These are phyloP conservation scores for Leptographium galeiforme DNA, from an alignment of 2,329 filamentous ascomycete species.

Conservation along the genomic window DNA sequence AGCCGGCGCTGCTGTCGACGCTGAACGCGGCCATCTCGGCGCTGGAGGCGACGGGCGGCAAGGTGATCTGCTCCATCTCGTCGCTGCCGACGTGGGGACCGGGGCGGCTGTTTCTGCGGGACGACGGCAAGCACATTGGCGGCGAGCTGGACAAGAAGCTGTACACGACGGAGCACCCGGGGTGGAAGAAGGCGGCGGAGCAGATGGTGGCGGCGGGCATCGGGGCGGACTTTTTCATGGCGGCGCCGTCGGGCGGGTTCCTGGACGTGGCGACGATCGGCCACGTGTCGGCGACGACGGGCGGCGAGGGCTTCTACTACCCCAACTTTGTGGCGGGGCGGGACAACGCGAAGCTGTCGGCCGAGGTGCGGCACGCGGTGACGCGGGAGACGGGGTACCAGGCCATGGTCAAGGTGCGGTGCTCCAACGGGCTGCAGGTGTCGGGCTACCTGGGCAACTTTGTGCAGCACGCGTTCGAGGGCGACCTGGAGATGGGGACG, in stretches of 20 bases:
- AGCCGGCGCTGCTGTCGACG: conserved; percentile 74
- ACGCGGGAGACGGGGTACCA: conserved; percentile 89
- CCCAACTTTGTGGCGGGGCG: conserved; percentile 86
- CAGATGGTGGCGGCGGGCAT: conserved; percentile 81
- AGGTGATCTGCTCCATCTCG: conserved; percentile 76
- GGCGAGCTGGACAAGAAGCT: conserved; percentile 88
- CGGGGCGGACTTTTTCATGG: conserved; percentile 89
- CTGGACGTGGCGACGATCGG: conserved; percentile 88
- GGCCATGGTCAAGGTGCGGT: conserved; percentile 94
- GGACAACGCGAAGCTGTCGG: conserved; percentile 69
- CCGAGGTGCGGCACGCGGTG: conserved; percentile 76
- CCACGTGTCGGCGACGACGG: conserved; percentile 75
- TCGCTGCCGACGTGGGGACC: conserved; percentile 88
- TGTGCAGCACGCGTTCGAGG: conserved; percentile 85
- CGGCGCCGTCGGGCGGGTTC: conserved; percentile 79
- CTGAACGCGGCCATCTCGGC: conserved; percentile 76
- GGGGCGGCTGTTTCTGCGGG: conserved; percentile 69
- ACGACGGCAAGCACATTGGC: conserved; percentile 74
- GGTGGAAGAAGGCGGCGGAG: conserved; percentile 72
- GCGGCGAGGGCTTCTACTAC: conserved; percentile 92
- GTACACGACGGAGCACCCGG: conserved; percentile 77
- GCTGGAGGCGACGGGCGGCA: conserved; percentile 76
- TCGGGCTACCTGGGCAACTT: conserved; percentile 94
- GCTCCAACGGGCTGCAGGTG: conserved; percentile 90
- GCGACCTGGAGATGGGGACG: conserved; percentile 84